Base-by-base conservation (phyloP, 108 stramenopile genomes). In the Bacterosira constricta region DNA sequence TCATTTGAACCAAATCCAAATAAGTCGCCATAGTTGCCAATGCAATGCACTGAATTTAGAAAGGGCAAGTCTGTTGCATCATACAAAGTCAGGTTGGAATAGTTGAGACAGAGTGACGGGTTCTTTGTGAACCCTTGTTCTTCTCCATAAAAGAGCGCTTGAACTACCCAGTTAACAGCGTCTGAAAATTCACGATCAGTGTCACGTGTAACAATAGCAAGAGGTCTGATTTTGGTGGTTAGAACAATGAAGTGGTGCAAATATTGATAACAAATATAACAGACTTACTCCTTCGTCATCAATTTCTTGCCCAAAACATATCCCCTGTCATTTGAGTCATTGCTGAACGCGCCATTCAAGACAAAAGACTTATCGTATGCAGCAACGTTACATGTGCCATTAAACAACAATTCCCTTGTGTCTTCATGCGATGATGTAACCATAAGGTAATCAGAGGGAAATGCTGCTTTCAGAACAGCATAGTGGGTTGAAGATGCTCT, bases 11-110 rank as follows among this genome's bases (percentile, higher is more conserved):
- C 34, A 77, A 32, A 29, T 73, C 37, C 6, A 41, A 80, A 83
- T 15, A 88, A 0, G 20, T 85, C 79, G 6, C 63, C 79, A 63
- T 83, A 85, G 34, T 82, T 80, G 10, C 86, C 86, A 26, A 81
- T 79, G 15, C 72, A 62, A 5, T 45, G 51, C 18, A 85, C 38
- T 8, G 63, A 71, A 54, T 83, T 39, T 23, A 55, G 45, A 46
- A 69, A 80, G 34, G 11, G 41, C 51, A 63, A 44, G 1, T 66
- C 35, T 36, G 50, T 37, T 23, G 31, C 30, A 42, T 37, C 41
- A 3, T 20, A 25, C n/a, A n/a, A n/a, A 0, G 30, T 67, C 12
- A 23, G 26, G 13, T 3, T 41, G n/a, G 21, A 23, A 23, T 11
- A 8, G 1, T 29, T 54, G 3, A 25, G 7, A 13, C 53, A 54